Evolutionary conservation across 2,329 filamentous ascomycete species (phyloP).

Genomic region (Hypoxylon sp.): DNA sequence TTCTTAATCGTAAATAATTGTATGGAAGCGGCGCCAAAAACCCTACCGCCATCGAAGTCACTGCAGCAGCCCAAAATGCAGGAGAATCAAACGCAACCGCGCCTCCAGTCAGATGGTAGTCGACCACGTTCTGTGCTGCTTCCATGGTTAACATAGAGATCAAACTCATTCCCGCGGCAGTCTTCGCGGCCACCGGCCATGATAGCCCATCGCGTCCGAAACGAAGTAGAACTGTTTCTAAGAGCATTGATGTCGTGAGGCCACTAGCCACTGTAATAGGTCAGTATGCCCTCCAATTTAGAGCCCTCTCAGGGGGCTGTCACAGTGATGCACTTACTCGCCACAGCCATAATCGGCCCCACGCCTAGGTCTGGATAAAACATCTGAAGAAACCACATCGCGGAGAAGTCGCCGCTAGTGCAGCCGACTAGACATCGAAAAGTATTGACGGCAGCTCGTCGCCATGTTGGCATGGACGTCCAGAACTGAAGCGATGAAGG

Average conservation of each 20-base stretch:
- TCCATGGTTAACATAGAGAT: conserved; percentile 74
- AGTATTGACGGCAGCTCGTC: conserved; percentile 67
- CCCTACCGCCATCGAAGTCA: conserved; percentile 60
- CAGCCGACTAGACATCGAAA: conserved; percentile 69
- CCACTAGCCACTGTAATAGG: conserved; percentile 63
- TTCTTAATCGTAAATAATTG: conserved; percentile 65
- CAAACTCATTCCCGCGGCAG: conserved; percentile 71
- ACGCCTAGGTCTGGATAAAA: conserved; percentile 63
- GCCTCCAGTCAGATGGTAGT: conserved; percentile 69
- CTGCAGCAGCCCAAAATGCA: conserved; percentile 67
- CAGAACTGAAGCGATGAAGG: conserved; percentile 51
- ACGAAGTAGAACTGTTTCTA: conserved; percentile 67
- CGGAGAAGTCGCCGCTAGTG: conserved; percentile 69
- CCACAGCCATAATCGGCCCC: conserved; percentile 65
- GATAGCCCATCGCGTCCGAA: conserved; percentile 63
- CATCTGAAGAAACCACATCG: conserved; percentile 69
- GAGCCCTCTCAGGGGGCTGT: conserved; percentile 7
- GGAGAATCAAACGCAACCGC: conserved; percentile 62
- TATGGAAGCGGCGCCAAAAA: conserved; percentile 67
- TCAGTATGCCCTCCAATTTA: neutral
- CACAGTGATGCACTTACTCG: conserved; percentile 57
- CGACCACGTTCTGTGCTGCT: conserved; percentile 67
- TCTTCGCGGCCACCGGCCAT: conserved; percentile 63
- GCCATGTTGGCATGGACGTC: conserved; percentile 59
- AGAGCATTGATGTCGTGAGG: conserved; percentile 64